phyloP scores from a whole-genome alignment of 805 yeast genomes.

The Wickerhamomyces chambardii region DNA sequence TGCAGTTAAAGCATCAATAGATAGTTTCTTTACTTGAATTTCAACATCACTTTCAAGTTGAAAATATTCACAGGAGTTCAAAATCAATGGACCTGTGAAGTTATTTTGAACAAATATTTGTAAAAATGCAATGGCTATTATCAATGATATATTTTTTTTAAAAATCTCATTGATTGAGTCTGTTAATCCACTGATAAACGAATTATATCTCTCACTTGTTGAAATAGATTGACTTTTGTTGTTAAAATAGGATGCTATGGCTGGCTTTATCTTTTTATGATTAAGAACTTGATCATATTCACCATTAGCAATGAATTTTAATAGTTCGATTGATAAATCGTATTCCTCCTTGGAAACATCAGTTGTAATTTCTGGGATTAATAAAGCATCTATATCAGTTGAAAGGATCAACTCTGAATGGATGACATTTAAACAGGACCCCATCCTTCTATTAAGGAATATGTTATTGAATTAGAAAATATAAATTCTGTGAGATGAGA shows the following conservation, averaged over 20 bases:
- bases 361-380: conserved; percentile 1
- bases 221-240: neutral
- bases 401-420: conserved; percentile 6
- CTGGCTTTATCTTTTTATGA: conserved; percentile 1
- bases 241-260: neutral
- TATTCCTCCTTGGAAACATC: conserved; percentile 7
- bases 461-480: too few species aligned
- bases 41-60: neutral
- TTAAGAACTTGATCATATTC: conserved; percentile 11
- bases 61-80: neutral
- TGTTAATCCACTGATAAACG: conserved; percentile 2
- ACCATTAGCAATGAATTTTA: conserved; percentile 10
- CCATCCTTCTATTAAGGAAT: too few species aligned
- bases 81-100: conserved; percentile 66
- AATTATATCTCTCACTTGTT: neutral
- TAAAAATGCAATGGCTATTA: conserved; percentile 42
- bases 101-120: conserved; percentile 70
- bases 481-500: too few species aligned
- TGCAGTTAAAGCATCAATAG: conserved; percentile 33
- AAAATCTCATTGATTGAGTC: neutral
- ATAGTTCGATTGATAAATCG: conserved; percentile 1
- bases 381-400: conserved; percentile 4
- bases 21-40: neutral
- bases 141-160: conserved; percentile 6
- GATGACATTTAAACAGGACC: neutral